phyloP scores from a whole-genome alignment of 306 rosid species.

The Ceratonia siliqua region DNA sequence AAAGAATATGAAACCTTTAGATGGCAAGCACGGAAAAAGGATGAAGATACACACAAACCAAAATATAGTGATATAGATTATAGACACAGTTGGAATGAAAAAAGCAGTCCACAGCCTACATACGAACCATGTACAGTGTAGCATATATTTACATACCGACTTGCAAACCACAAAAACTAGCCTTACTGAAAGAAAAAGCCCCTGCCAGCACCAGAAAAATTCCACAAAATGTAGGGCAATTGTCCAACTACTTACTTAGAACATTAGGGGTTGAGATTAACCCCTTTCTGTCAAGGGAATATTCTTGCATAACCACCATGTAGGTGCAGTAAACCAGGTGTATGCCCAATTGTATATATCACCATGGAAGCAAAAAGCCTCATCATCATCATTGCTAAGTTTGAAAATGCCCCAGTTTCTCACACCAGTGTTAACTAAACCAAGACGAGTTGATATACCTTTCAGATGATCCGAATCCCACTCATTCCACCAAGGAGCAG shows the following conservation, averaged over 20 bases:
- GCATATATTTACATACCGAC: not conserved
- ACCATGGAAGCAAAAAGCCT: conserved; percentile 48
- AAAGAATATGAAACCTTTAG: not conserved
- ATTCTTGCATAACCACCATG: conserved; percentile 62
- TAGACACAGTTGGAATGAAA: not conserved
- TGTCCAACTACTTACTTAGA: not conserved
- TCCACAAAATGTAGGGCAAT: not conserved
- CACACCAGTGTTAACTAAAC: conserved; percentile 33
- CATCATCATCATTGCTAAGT: conserved; percentile 27
- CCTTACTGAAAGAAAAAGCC: not conserved
- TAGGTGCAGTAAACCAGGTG: conserved; percentile 62
- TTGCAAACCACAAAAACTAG: not conserved
- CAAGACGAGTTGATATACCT: conserved; percentile 41
- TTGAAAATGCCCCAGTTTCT: conserved; percentile 59
- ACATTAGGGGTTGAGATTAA: not conserved
- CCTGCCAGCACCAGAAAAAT: not conserved
- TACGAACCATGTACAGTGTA: not conserved
- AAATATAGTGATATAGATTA: not conserved
- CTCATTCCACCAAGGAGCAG: conserved; percentile 70
- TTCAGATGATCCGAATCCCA: conserved; percentile 61
- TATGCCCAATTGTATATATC: conserved; percentile 51
- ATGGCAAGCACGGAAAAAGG: not conserved
- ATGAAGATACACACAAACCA: not conserved
- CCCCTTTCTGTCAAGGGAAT: not conserved
- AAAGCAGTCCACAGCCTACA: not conserved